Percentiles rank a stretch among this genome's conserved stretches.
Evolutionary conservation across 2,329 filamentous ascomycete species (phyloP).

Genomic region (Colletotrichum sp.): DNA sequence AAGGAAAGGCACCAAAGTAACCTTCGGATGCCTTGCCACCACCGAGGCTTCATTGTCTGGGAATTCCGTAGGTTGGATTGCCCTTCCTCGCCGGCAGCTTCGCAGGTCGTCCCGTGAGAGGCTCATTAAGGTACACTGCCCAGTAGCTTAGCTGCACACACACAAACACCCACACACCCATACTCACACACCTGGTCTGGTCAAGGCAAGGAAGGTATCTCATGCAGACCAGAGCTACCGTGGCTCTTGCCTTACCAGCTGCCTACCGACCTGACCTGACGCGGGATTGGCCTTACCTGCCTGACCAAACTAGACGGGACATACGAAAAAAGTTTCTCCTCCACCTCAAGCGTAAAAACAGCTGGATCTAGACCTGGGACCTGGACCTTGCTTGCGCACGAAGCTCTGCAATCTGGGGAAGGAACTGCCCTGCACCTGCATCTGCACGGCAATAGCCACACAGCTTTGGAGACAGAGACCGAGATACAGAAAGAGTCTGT

Average conservation of each 20-base stretch:
- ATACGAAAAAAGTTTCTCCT: slow-evolving; percentile 1
- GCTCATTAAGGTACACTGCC: background rate
- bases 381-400: background rate
- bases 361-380: background rate
- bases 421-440: slow-evolving; percentile 5
- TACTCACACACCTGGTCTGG: background rate
- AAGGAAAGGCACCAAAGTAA: background rate
- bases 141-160: background rate
- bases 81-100: background rate
- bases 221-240: background rate
- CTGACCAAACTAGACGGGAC: background rate
- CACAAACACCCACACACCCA: background rate
- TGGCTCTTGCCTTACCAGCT: background rate
- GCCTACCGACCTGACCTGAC: background rate
- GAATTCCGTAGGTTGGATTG: background rate
- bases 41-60: background rate
- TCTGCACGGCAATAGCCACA: background rate
- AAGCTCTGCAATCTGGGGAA: slow-evolving; percentile 19
- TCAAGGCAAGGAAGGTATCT: background rate
- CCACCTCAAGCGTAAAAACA: background rate
- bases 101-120: background rate
- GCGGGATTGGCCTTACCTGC: background rate
- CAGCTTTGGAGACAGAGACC: background rate
- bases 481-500: background rate
- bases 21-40: background rate